Base-by-base conservation (phyloP, 2,329 filamentous ascomycete species). In the Lachnellula cervina region DNA sequence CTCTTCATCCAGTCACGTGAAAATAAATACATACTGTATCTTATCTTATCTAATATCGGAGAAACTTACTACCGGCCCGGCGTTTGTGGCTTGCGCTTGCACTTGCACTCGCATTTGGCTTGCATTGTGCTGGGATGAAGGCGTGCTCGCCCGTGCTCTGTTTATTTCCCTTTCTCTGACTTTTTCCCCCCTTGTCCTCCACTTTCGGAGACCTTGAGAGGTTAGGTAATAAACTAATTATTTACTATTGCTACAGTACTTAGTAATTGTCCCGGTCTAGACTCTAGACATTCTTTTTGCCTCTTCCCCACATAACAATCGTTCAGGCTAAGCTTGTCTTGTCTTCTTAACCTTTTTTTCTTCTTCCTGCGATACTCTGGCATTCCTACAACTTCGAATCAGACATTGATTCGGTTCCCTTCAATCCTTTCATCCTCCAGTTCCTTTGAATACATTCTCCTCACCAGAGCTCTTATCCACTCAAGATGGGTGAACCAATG, bases 401-500 rank as follows among this genome's bases (percentile, higher is more conserved):
- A 32, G 11, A 23, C 32, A 46, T 53, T 52, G 23, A 55, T 32
- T 13, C 13, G 28, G 14, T 14, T 21, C 42, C 19, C 42, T 44
- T 21, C 19, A 19, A 44, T 44, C 11, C 5, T 23, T 21, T 44
- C 16, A 32, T 32, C 28, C 28, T 32, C 28, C 28, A 32, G 28
- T 32, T 32, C 28, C 7, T 32, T 32, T 32, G 28, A 32, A 1
- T 32, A 32, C 7, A 9, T 9, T 8, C 1, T 9, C 9, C 9
- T 32, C 21, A 16, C 19, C 28, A 47, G 44, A 47, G 44, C 19
- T 44, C n/a, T 5, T 21, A 19, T 47, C 34, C 14, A 14, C 19
- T 49, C 52, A 59, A 53, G 23, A 66, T 68, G 65, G 62, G 62
- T 14, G 64, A 63, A 6, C 54, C 59, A 46, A 66, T 64, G 64